Evolutionary conservation across 164 flowering plant species (phyloP).

Genomic region (Litsea cubeba): DNA sequence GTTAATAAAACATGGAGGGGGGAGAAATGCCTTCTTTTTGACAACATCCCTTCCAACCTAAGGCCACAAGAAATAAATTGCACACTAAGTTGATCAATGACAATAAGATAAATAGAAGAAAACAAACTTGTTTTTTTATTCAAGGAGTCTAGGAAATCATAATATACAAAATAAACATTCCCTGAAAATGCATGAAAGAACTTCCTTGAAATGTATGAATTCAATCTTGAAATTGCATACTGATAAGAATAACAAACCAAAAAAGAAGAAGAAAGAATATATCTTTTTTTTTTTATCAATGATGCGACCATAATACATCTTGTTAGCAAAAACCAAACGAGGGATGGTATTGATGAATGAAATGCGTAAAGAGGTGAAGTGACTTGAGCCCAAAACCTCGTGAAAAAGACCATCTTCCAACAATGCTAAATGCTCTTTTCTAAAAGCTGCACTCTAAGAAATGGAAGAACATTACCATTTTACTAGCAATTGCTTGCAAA

Average conservation of each 20-base stretch:
- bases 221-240: no score
- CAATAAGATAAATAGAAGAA: neutral
- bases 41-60: conserved; percentile 88
- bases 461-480: conserved; percentile 42
- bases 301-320: no score
- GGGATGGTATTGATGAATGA: no score
- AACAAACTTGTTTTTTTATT: neutral
- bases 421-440: no score
- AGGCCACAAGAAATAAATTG: conserved; percentile 7
- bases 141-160: neutral
- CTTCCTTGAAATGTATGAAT: no score
- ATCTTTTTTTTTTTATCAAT: no score
- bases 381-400: no score
- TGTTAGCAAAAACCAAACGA: no score
- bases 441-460: neutral
- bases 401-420: no score
- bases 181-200: neutral
- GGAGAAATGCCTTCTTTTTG: conserved; percentile 86
- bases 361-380: no score
- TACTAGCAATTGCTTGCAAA: conserved; percentile 72
- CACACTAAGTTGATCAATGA: neutral
- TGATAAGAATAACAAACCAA: no score
- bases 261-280: no score
- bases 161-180: neutral
- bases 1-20: conserved; percentile 89